Evolutionary conservation across 2,329 filamentous ascomycete genomes (phyloP).

Genomic region (Sporothrix dimorphospora): DNA sequence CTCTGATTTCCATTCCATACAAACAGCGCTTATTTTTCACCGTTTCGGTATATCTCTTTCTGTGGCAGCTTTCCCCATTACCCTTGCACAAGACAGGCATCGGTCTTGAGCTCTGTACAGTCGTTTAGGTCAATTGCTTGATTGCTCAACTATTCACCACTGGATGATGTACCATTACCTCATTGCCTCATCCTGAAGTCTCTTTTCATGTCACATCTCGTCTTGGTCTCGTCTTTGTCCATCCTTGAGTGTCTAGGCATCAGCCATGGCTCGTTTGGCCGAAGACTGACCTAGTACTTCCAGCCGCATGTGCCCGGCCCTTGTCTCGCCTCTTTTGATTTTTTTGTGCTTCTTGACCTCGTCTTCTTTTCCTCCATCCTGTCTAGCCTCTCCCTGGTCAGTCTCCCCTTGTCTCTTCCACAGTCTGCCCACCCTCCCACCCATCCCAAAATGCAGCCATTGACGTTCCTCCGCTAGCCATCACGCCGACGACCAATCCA

Average conservation of each 20-base stretch:
- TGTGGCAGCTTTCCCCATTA: background rate
- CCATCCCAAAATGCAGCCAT: slow-evolving; percentile 21
- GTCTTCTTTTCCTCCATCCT: background rate
- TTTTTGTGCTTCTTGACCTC: slow-evolving; percentile 9
- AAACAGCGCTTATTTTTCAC: background rate
- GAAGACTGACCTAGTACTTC: background rate
- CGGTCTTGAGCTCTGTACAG: background rate
- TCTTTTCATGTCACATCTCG: background rate
- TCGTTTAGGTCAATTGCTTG: background rate
- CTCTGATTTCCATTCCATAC: background rate
- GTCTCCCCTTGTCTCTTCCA: background rate
- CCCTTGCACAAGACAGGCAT: background rate
- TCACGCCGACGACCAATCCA: slow-evolving; percentile 27
- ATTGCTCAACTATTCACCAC: too few relatives aligned
- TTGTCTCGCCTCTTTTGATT: slow-evolving; percentile 21
- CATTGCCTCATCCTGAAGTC: background rate
- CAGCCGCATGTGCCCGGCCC: background rate
- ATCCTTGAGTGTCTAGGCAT: background rate
- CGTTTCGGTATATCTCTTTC: background rate
- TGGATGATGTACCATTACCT: too few relatives aligned
- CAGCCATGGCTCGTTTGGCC: background rate
- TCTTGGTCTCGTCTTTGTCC: background rate
- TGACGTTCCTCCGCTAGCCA: slow-evolving; percentile 19
- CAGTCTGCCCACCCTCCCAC: slow-evolving; percentile 1
- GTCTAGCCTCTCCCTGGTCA: background rate